Evolutionary conservation across 345 rosid genomes (phyloP).

Genomic region (Eutrema heterophyllum): DNA sequence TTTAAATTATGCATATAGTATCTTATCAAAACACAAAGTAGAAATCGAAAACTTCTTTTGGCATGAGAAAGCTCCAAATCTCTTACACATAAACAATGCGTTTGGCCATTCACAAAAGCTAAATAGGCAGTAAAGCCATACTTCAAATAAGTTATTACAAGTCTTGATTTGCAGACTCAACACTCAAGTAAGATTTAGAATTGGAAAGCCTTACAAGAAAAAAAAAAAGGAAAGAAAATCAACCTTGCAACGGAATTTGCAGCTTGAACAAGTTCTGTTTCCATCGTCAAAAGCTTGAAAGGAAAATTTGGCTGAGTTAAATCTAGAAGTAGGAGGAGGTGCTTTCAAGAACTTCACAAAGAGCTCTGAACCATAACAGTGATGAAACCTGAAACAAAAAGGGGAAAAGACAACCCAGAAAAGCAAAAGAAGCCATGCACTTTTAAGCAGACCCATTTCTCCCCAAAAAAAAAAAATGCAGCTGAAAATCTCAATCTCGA

Average conservation of each 20-base stretch:
- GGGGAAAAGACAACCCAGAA: conserved; percentile 37
- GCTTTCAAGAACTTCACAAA: conserved; percentile 61
- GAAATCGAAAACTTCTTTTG: background rate
- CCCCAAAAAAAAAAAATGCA: background rate
- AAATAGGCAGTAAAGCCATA: background rate
- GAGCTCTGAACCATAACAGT: conserved; percentile 35
- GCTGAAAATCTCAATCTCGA: background rate
- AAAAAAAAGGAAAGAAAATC: background rate
- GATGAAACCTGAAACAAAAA: conserved; percentile 34
- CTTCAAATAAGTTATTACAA: background rate
- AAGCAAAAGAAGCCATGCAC: conserved; percentile 37
- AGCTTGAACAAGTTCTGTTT: conserved; percentile 49
- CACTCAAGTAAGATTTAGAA: background rate
- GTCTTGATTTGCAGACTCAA: background rate
- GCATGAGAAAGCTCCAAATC: too few relatives aligned
- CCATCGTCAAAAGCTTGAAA: conserved; percentile 51
- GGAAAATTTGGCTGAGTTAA: conserved; percentile 58
- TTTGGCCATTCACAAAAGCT: background rate
- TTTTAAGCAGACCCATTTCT: conserved; percentile 42
- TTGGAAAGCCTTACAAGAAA: background rate
- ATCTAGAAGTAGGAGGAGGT: conserved; percentile 56
- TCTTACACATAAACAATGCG: background rate
- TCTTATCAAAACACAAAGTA: background rate
- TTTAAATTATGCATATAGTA: background rate
- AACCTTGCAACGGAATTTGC: conserved; percentile 74